These are phyloP conservation scores for Cercospora sp. DNA, from an alignment of 2,329 filamentous ascomycete genomes.

Conservation along the genomic window DNA sequence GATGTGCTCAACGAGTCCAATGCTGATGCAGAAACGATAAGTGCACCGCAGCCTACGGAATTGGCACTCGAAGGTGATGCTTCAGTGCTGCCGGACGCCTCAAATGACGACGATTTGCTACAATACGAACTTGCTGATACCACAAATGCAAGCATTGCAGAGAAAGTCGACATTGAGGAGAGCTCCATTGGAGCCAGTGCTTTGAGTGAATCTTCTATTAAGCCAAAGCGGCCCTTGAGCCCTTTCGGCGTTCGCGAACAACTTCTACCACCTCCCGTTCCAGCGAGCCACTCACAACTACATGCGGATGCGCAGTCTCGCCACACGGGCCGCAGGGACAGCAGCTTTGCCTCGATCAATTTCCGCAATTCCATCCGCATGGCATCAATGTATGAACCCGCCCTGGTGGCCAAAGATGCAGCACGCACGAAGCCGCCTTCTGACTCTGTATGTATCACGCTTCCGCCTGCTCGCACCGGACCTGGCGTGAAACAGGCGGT, in stretches of 20 bases:
- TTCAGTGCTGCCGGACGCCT: not conserved
- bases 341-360: conserved; percentile 53
- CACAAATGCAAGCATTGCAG: not conserved
- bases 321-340: conserved; percentile 36
- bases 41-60: not conserved
- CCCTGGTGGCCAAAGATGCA: not conserved
- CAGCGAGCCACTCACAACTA: conserved; percentile 28
- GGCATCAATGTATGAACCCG: not conserved
- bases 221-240: conserved; percentile 32
- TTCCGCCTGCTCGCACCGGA: conserved; percentile 18
- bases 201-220: not conserved
- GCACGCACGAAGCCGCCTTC: not conserved
- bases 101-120: not conserved
- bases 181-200: not conserved
- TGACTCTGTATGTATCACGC: conserved; percentile 1
- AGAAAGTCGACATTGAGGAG: not conserved
- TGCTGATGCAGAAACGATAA: not conserved
- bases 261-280: conserved; percentile 47
- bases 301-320: not conserved
- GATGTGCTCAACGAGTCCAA: not conserved
- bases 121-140: not conserved
- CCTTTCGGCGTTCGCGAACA: conserved; percentile 48
- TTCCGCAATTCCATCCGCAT: conserved; percentile 47
- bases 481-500: conserved; percentile 13
- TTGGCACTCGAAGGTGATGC: not conserved